Evolutionary conservation across 2,329 filamentous ascomycete genomes (phyloP).

Genomic region (Thermothelomyces thermophilus): DNA sequence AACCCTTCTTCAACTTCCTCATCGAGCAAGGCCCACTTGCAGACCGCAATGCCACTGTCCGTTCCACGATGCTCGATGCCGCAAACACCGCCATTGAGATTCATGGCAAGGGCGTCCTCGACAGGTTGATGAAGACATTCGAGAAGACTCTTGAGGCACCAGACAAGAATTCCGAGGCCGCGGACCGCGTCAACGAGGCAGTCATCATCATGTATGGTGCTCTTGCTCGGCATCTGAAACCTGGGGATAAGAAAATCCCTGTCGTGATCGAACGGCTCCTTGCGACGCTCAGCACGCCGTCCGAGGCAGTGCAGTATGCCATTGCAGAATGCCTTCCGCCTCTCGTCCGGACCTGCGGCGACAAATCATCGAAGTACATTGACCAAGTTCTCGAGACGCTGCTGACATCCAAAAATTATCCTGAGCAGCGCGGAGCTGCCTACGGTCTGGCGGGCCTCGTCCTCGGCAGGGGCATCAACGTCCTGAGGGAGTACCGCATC

Average conservation of each 20-base stretch:
- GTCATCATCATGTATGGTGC: conserved; percentile 97
- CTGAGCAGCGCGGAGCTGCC: conserved; percentile 84
- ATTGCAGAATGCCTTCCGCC: conserved; percentile 91
- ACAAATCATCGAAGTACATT: conserved; percentile 74
- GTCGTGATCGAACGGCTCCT: conserved; percentile 82
- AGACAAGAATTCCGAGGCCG: conserved; percentile 71
- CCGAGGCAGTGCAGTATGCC: conserved; percentile 93
- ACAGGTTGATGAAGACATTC: conserved; percentile 86
- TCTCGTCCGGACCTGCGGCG: conserved; percentile 71
- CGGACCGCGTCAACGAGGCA: conserved; percentile 90
- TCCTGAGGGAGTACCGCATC: conserved; percentile 78
- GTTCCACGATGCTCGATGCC: conserved; percentile 87
- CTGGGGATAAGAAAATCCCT: conserved; percentile 81
- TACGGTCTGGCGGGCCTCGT: conserved; percentile 92
- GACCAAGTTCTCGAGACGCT: conserved; percentile 73
- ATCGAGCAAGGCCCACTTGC: conserved; percentile 83
- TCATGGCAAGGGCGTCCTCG: conserved; percentile 75
- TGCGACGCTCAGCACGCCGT: conserved; percentile 84
- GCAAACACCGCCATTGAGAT: conserved; percentile 73
- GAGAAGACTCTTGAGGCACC: conserved; percentile 81
- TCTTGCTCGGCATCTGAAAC: conserved; percentile 75
- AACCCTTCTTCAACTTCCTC: conserved; percentile 75
- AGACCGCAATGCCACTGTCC: conserved; percentile 69
- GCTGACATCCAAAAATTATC: conserved; percentile 84
- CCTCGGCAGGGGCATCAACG: conserved; percentile 75